Evolutionary conservation across 371 early-diverging fungal species (phyloP).

Genomic region (Mucor velutinosus): DNA sequence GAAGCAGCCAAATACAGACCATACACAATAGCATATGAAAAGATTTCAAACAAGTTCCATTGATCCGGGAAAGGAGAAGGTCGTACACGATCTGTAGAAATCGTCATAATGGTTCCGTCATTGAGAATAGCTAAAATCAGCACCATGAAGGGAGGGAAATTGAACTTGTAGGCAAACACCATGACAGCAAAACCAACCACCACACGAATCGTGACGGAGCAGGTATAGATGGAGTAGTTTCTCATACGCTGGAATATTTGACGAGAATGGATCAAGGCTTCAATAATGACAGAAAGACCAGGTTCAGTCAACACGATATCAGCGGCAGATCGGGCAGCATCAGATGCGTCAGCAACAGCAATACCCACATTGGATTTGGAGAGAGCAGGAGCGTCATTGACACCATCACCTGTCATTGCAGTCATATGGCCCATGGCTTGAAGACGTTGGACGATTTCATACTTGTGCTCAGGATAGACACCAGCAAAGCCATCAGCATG

Average conservation of each 20-base stretch:
- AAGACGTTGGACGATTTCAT: constrained; percentile 84
- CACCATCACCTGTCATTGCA: constrained; percentile 93
- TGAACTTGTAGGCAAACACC: constrained; percentile 49
- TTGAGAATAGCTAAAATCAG: constrained; percentile 50
- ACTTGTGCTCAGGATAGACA: constrained; percentile 89
- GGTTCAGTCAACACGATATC: constrained; percentile 72
- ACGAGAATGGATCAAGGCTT: constrained; percentile 56
- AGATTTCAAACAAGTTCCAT: constrained; percentile 52
- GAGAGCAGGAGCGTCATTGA: constrained; percentile 93
- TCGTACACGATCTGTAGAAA: constrained; percentile 48
- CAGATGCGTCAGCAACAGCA: constrained; percentile 74
- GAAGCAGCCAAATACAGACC: constrained; percentile 49
- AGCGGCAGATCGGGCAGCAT: constrained; percentile 70
- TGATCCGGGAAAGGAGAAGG: constrained; percentile 52
- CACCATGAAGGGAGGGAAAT: constrained; percentile 58
- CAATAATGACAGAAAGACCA: constrained; percentile 69
- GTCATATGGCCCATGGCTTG: constrained; percentile 76
- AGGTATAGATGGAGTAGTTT: constrained; percentile 52
- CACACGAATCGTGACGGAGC: constrained; percentile 54
- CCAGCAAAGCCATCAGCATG: constrained; percentile 83
- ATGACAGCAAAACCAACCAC: constrained; percentile 52
- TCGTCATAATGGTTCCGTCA: constrained; percentile 55
- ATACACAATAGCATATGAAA: constrained; percentile 47
- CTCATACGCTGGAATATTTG: constrained; percentile 67
- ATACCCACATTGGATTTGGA: constrained; percentile 76